A percentile compares a stretch with the other conserved stretches of the same genome.
Evolutionary conservation across 768 basidiomycete species (phyloP).

Genomic region (Melanogaster broomeanus): DNA sequence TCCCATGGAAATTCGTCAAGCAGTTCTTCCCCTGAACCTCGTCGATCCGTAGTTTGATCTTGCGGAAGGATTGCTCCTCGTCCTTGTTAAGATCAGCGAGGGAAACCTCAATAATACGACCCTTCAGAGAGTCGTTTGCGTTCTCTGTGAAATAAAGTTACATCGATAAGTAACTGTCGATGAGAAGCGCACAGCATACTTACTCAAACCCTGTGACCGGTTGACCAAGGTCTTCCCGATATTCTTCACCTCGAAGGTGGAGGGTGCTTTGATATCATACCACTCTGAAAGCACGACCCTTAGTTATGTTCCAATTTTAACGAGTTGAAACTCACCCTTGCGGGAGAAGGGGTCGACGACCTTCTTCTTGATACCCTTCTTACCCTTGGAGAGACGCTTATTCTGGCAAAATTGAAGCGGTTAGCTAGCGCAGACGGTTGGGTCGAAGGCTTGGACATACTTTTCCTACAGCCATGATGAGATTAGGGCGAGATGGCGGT

Average conservation of each 20-base stretch:
- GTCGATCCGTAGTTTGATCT: conserved; percentile 98
- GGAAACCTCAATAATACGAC: conserved; percentile 94
- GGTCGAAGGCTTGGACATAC: conserved; percentile 39
- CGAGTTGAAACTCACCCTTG: conserved; percentile 66
- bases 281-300: conserved; percentile 64
- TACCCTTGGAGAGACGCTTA: conserved; percentile 97
- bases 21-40: conserved; percentile 98
- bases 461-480: conserved; percentile 88
- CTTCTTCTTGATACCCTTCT: conserved; percentile 99
- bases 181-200: conserved; percentile 36
- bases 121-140: conserved; percentile 97
- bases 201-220: conserved; percentile 97
- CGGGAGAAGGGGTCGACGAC: conserved; percentile 99
- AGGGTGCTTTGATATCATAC: conserved; percentile 99
- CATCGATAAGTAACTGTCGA: conserved; percentile 11
- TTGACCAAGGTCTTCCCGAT: conserved; percentile 99
- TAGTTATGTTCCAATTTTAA: not conserved
- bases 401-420: conserved; percentile 54
- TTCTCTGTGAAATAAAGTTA: conserved; percentile 64
- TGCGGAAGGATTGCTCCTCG: conserved; percentile 98
- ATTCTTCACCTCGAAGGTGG: conserved; percentile 94
- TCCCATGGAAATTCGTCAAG: conserved; percentile 99
- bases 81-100: conserved; percentile 99
- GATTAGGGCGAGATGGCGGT: conserved; percentile 39
- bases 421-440: not conserved